Evolutionary conservation across 2,329 filamentous ascomycete species (phyloP), one percentile per base, ranked within the genome.

Genomic region (Pyrenophora seminiperda): DNA sequence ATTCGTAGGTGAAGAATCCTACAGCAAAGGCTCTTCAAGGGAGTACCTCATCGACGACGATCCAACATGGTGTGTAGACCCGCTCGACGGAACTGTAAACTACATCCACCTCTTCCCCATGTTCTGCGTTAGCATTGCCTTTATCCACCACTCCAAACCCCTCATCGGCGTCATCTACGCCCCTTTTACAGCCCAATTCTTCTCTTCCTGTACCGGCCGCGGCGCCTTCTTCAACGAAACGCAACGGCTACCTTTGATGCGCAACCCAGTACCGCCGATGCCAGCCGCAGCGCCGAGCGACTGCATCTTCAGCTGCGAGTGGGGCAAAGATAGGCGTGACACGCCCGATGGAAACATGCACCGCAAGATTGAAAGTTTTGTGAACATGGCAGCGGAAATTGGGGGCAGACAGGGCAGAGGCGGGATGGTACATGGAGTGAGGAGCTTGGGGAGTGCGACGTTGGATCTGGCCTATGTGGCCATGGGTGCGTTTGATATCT

Each of bases 81-180:
- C 89, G 7, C 79, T 91, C 20, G 88, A 91, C 65, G 88, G 87
- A 76, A 91, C 89, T 3, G 87, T 91, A 52, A 91, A 91, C 76
- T 91, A 88, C 74, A 89, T 88, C 22, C 89, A 91, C 70, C 79
- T 90, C 5, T 90, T 90, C 66, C 87, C 87, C 50, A 90, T 90
- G 85, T 91, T 89, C 74, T 91, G 89, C 71, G 85, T 91, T 34
- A 89, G 86, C 29, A 90, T 91, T 63, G 88, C 80, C 40, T 85
- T 91, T 63, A 77, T 87, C 18, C 65, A 89, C 46, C 72, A 80
- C 14, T 78, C 81, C 5, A 71, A 76, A 20, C 86, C 89, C 2
- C 71, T 86, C 2, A 82, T 91, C 41, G 89, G 89, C 15, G 81
- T 90, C 37, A 86, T 91, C 63, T 83, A 88, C 62, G 87, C 88